phyloP scores from a whole-genome alignment of 1,284 basidiomycete species.

The Spongiforma sp. region DNA sequence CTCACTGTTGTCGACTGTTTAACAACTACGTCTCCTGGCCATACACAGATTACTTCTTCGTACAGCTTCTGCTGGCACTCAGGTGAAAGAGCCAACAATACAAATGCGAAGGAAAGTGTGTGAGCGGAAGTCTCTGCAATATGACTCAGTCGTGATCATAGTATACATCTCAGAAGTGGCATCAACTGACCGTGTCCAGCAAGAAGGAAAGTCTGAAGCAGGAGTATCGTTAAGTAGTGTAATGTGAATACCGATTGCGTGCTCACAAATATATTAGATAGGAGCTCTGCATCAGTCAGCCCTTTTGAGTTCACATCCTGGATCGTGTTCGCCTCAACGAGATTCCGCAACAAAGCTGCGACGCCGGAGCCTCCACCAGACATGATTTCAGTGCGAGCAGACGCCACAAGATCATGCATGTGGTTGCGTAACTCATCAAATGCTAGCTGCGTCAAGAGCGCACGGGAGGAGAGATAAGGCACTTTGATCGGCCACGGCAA shows the following conservation, averaged over 20 bases:
- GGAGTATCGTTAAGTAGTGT: background rate
- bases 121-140: slow-evolving; percentile 51
- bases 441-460: slow-evolving; percentile 30
- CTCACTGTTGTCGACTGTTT: slow-evolving; percentile 24
- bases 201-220: slow-evolving; percentile 43
- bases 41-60: slow-evolving; percentile 43
- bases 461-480: slow-evolving; percentile 38
- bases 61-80: slow-evolving; percentile 48
- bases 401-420: too few relatives aligned
- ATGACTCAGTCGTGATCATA: slow-evolving; percentile 1
- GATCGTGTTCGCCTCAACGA: slow-evolving; percentile 51
- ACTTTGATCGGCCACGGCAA: slow-evolving; percentile 37
- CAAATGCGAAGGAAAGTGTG: slow-evolving; percentile 45
- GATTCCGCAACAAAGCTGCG: slow-evolving; percentile 47
- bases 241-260: background rate
- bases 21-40: slow-evolving; percentile 36
- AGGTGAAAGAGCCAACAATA: slow-evolving; percentile 49
- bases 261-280: slow-evolving; percentile 52
- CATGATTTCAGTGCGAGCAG: too few relatives aligned
- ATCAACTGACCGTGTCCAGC: slow-evolving; percentile 35
- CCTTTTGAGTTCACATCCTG: slow-evolving; percentile 35
- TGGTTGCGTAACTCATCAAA: too few relatives aligned
- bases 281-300: slow-evolving; percentile 48
- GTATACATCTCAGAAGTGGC: background rate
- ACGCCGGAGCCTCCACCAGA: too few relatives aligned